phyloP scores from a whole-genome alignment of 805 yeast genomes.

The Kodamaea kakaduensis region DNA sequence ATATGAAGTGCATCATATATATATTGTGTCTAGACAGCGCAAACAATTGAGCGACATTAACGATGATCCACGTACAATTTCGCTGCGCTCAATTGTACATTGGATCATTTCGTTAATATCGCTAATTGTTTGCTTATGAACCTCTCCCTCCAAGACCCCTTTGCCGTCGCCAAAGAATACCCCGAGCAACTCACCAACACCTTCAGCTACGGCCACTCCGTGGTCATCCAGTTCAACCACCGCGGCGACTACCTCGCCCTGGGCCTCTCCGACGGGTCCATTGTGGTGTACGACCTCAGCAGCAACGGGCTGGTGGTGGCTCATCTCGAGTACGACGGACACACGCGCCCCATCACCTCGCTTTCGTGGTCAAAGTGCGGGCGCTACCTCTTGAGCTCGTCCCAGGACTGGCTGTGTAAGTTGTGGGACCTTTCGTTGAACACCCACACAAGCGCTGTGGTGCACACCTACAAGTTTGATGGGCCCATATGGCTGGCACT shows the following conservation, averaged over 20 bases:
- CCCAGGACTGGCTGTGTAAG: conserved; percentile 78
- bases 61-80: too few species aligned
- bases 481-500: conserved; percentile 72
- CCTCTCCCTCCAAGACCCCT: conserved; percentile 80
- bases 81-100: too few species aligned
- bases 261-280: conserved; percentile 70
- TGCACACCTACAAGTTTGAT: conserved; percentile 49
- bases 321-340: conserved; percentile 50
- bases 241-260: conserved; percentile 85
- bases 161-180: conserved; percentile 84
- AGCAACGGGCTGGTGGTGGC: conserved; percentile 55
- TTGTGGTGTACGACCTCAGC: conserved; percentile 70
- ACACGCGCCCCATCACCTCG: conserved; percentile 69
- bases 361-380: conserved; percentile 74
- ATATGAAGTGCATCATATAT: too few species aligned
- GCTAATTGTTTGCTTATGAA: conserved; percentile 53
- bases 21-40: too few species aligned
- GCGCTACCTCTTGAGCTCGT: conserved; percentile 59
- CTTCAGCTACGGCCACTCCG: conserved; percentile 60
- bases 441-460: conserved; percentile 28
- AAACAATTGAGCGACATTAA: too few species aligned
- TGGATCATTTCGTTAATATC: too few species aligned
- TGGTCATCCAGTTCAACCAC: conserved; percentile 62
- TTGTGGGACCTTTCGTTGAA: conserved; percentile 66
- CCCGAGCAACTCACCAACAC: conserved; percentile 82